Base-by-base conservation (phyloP, 345 rosid species). In the Gossypium raimondii region DNA sequence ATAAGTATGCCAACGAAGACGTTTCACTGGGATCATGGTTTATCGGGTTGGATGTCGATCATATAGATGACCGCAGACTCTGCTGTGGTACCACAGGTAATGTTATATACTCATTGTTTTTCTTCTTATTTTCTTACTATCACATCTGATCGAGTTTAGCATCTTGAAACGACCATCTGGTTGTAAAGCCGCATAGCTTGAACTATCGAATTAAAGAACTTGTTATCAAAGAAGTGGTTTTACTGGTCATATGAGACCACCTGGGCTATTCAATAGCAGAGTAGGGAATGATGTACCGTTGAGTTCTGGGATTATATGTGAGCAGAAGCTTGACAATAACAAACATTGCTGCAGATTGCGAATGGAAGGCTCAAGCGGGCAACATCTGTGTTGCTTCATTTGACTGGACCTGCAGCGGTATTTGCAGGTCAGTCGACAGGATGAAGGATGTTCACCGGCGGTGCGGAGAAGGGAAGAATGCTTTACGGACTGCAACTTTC, bases 31-130 rank as follows among this genome's bases (percentile, higher is more conserved):
- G 99, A 67, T 88, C 99, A 16, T 95, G 99, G 98, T 90, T 93
- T 84, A 87, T 95, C 66, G 99, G 99, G 74, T 79, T 95, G 86
- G 98, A 95, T 80, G 98, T 70, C 58, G 98, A 95, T 75, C 97
- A 95, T 78, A 88, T 95, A 60, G 98, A 95, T 82, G 99, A 95
- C 76, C 87, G 99, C 68, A 90, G 99, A 82, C 89, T 95, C 0
- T 95, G 99, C 80, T 95, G 99, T 72, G 99, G 98, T 50, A 95
- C 99, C 48, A 91, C 93, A 58, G 99, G 99, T 95, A 93, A 85
- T 62, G 61, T 74, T 50, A 44, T 38, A 18, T 74, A 44, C 52
- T 61, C 12, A 12, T 11, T 41, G 7, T 48, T 3, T 29, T 50
- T 65, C 25, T 7, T 60, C 34, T 58, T 57, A 24, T 44, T 16